These are phyloP conservation scores for Saturnispora halmiae DNA, from an alignment of 805 yeast species.

Conservation along the genomic window DNA sequence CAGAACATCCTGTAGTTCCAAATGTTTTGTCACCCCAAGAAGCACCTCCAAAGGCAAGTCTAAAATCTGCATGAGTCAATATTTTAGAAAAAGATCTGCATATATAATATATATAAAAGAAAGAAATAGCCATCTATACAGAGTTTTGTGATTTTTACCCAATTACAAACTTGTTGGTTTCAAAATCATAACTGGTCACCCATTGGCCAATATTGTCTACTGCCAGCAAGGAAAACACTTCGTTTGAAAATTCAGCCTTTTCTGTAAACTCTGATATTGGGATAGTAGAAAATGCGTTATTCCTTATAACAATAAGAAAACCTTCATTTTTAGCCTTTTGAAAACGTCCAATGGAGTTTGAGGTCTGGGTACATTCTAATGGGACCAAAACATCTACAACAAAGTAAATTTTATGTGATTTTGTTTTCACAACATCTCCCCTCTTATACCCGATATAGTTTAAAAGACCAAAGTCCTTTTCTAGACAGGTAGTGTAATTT, in stretches of 20 bases:
- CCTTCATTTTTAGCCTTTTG: neutral
- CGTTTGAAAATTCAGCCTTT: neutral
- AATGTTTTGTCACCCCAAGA: neutral
- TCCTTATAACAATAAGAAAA: neutral
- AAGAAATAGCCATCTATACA: neutral
- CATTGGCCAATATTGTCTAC: neutral
- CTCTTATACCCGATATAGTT: neutral
- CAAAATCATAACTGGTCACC: neutral
- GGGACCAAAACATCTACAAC: neutral
- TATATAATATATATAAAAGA: neutral
- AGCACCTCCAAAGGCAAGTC: conserved; percentile 2
- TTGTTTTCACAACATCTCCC: neutral
- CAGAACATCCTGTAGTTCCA: neutral
- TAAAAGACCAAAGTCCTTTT: neutral
- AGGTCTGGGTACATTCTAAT: neutral
- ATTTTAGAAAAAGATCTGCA: neutral
- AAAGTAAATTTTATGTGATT: neutral
- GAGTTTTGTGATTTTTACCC: neutral
- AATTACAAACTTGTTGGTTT: neutral
- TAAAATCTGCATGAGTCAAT: neutral
- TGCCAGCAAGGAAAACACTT: neutral
- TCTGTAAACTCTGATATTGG: neutral
- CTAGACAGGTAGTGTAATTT: no score
- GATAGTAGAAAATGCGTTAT: neutral
- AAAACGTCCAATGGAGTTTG: neutral